Base-by-base conservation (phyloP, 345 rosid species). In the Kandelia obovata region DNA sequence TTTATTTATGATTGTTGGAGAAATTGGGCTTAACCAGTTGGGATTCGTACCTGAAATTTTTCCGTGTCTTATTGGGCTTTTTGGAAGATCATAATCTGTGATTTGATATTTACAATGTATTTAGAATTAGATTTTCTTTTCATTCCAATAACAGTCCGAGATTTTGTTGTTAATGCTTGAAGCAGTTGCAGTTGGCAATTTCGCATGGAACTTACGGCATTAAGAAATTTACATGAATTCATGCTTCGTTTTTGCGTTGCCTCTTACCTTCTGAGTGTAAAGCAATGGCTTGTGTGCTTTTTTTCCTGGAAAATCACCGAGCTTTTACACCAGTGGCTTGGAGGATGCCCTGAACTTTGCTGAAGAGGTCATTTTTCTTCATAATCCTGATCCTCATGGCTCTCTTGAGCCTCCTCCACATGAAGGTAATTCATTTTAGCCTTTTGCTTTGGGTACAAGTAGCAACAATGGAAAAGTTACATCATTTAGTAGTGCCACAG, bases 311-410 rank as follows among this genome's bases (percentile, higher is more conserved):
- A 62, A 69, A 49, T 79, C 79, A 20, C 67, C 88, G 99, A 96
- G 96, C 55, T 80, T 90, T 66, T 83, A 83, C 78, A 77, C 86
- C 21, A 86, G 93, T 75, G 89, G 83, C 62, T 62, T 86, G 83
- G 88, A 86, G 60, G 86, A 80, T 75, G 87, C 99, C 10, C 66
- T 92, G 86, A 92, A 89, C 79, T 92, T 90, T 84, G 93, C 89
- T 21, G 92, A 92, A 84, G 86, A 89, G 62, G 87, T 95, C 75
- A 83, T 95, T 81, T 84, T 92, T 76, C 87, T 92, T 65, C 87
- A 91, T 73, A 89, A 96, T 35, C 93, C 92, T 49, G 91, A 87
- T 74, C 96, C 98, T 61, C 82, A 75, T 66, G 86, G 88, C 64
- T 69, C 92, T 62, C 61, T 23, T 10, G 90, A 87, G 70, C 87